Base-by-base conservation (phyloP, 148 eudicot genomes). In the Vaccinium darrowii region DNA sequence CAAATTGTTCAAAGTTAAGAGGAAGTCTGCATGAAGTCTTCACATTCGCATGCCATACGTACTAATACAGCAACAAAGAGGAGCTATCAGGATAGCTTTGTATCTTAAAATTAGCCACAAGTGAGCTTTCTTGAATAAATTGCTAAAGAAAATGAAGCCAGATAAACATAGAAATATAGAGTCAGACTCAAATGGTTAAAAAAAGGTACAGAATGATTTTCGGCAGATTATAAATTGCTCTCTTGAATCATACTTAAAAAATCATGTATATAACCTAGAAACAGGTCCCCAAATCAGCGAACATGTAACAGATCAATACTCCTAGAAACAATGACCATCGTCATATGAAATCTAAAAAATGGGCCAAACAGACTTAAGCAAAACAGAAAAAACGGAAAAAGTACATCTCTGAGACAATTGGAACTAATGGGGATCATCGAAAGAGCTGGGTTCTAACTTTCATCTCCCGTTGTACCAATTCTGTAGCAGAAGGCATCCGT, bases 191-290 rank as follows among this genome's bases (percentile, higher is more conserved):
- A n/a, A 78, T 13, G 80, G 30, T 19, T 6, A 8, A 1, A 23
- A 56, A 23, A 30, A 54, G 58, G 65, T 8, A 9, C 57, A 52
- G 71, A 87, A 89, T 69, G 83, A 88, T 81, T 88, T 85, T 89
- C 92, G 91, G 95, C 92, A 92, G 91, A 91, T 86, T 89, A 21
- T 84, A 87, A 86, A 81, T 80, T 84, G 86, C 81, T 84, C 81
- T 84, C 91, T 86, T 84, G 87, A 88, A 88, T 89, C 78, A 33
- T 92, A 89, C 91, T 93, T 82, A 78, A 90, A 82, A 58, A 85
- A 52, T 60, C 9, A 25, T 39, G 27, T 43, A 75, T 75, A 84
- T 84, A 83, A 79, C 86, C 84, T 86, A 86, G 21, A 69, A 81
- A 63, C 13, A 60, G 73, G 73, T 80, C 85, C 84, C 83, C 84